These are phyloP conservation scores for Aspergillus fijiensis DNA, from an alignment of 2,329 filamentous ascomycete genomes.

Conservation along the genomic window DNA sequence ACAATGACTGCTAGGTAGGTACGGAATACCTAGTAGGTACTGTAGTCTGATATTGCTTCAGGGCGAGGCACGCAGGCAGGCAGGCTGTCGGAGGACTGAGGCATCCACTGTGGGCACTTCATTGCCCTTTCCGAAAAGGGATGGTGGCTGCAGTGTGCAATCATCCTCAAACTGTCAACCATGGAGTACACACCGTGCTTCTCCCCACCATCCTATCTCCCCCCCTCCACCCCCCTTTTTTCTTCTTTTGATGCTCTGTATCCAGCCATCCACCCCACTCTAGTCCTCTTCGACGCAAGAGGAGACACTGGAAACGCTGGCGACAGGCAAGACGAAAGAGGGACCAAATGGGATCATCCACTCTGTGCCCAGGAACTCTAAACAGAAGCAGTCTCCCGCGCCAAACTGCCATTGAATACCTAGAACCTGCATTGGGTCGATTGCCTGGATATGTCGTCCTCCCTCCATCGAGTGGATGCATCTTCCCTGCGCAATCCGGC, in stretches of 20 bases:
- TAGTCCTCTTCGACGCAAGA: neutral
- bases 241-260: neutral
- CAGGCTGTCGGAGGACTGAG: neutral
- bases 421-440: conserved; percentile 15
- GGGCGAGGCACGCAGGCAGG: neutral
- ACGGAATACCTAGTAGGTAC: too few species aligned
- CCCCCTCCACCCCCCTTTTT: neutral
- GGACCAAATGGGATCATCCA: neutral
- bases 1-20: too few species aligned
- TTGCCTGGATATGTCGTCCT: conserved; percentile 11
- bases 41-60: neutral
- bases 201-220: neutral
- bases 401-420: conserved; percentile 7
- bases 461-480: conserved; percentile 19
- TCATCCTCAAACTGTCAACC: too few species aligned
- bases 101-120: neutral
- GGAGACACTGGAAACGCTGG: neutral
- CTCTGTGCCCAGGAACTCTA: conserved; percentile 7
- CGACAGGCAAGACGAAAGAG: neutral
- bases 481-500: conserved; percentile 21
- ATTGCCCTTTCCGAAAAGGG: neutral
- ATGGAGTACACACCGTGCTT: neutral
- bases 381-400: conserved; percentile 1
- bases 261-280: neutral
- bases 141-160: neutral